Evolutionary conservation across 2,329 filamentous ascomycete genomes (phyloP).

Genomic region (Epicoccum sorghinum): DNA sequence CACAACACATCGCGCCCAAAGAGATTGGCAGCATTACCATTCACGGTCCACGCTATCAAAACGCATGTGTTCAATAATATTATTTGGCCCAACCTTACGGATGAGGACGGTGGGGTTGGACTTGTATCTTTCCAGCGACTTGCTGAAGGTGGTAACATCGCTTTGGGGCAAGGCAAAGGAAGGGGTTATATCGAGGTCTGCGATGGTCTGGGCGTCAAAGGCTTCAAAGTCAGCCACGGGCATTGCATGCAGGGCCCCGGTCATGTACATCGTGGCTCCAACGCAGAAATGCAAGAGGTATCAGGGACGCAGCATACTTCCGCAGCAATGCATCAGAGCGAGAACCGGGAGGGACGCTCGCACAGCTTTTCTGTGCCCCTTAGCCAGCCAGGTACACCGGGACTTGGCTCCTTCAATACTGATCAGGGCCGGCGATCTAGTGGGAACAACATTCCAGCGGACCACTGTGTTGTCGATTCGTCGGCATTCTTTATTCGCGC

Average conservation of each 20-base stretch:
- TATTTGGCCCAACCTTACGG: slow-evolving; percentile 96
- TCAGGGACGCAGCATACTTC: slow-evolving; percentile 30
- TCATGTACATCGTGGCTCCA: slow-evolving; percentile 52
- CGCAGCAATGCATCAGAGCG: slow-evolving; percentile 29
- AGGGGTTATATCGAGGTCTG: slow-evolving; percentile 87
- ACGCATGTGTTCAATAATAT: slow-evolving; percentile 96
- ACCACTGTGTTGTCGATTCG: slow-evolving; percentile 77
- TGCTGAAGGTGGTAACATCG: slow-evolving; percentile 84
- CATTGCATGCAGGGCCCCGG: slow-evolving; percentile 73
- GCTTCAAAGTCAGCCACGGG: slow-evolving; percentile 87
- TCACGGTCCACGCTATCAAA: slow-evolving; percentile 91
- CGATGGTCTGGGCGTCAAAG: slow-evolving; percentile 86
- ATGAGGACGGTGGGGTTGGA: slow-evolving; percentile 93
- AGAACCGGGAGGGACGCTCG: slow-evolving; percentile 38
- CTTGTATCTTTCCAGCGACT: slow-evolving; percentile 89
- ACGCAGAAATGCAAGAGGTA: slow-evolving; percentile 48
- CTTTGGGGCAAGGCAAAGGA: slow-evolving; percentile 78
- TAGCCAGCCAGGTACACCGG: slow-evolving; percentile 46
- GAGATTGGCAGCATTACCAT: slow-evolving; percentile 81
- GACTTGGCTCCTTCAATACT: slow-evolving; percentile 22
- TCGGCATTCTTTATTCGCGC: slow-evolving; percentile 94
- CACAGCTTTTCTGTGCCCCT: slow-evolving; percentile 42
- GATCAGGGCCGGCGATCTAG: slow-evolving; percentile 29
- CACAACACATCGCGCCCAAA: slow-evolving; percentile 80
- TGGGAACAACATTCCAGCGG: slow-evolving; percentile 31